Base-by-base conservation (phyloP, 164 flowering plant genomes). In the Liquidambar formosana region DNA sequence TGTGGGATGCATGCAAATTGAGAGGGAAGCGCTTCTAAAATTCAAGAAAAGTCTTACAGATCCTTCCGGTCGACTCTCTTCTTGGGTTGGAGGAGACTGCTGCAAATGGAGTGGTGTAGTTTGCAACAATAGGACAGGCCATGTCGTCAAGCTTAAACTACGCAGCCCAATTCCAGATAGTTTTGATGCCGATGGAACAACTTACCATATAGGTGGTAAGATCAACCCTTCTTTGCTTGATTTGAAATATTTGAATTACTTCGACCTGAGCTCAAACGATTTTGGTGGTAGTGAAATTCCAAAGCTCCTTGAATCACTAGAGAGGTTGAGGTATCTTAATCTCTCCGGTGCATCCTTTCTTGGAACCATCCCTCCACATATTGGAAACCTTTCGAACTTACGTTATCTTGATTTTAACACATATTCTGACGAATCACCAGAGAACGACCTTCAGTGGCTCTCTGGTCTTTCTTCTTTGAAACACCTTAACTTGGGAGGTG, bases 31-130 rank as follows among this genome's bases (percentile, higher is more conserved):
- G n/a, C n/a, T n/a, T n/a, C n/a, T n/a, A n/a, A 22, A 57, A n/a
- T 65, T 74, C 13, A 65, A 69, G 48, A 10, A 9, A 13, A 64
- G 64, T 19, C 47, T 74, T n/a, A 19, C 13, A 0, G 75, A 67
- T 61, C 68, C 68, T 27, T 66, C 75, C 0, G 25, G 27, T 9
- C 46, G 47, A 21, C 64, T 75, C 10, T 47, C 74, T 5, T 75
- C 78, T n/a, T 71, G 78, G 75, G 58, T 28, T 11, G 63, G 28
- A 11, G 62, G 14, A 23, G 71, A 75, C 38, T 75, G 78, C 57
- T 75, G 78, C 38, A 43, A 54, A 5, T 71, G 78, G 71, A 19
- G 1, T 12, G 74, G 78, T 9, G 68, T 75, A 1, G 11, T 11
- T 9, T 75, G 78, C 53, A 66, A 41, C 63, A 70, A 47, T 2